Evolutionary conservation across 352 stramenopile genomes (phyloP).

Genomic region (Elongisporangium undulatum): DNA sequence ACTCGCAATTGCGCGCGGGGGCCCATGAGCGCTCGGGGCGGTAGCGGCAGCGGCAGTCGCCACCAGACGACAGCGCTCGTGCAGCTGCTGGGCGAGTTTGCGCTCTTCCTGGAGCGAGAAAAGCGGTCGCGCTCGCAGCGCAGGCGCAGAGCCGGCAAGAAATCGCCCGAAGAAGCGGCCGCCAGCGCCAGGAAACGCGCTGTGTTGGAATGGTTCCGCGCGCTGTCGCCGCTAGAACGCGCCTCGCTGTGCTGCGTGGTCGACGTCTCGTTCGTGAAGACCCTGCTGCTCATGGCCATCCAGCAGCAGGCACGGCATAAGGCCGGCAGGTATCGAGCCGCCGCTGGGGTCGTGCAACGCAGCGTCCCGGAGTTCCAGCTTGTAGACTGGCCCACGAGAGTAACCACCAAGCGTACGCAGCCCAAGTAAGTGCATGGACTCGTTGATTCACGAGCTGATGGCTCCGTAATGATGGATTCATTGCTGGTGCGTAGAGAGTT

Average conservation of each 20-base stretch:
- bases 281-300: slow-evolving; percentile 67
- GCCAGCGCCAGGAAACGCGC: slow-evolving; percentile 19
- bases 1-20: neutral
- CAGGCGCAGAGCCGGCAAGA: slow-evolving; percentile 2
- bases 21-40: neutral
- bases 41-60: neutral
- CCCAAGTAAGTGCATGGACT: neutral
- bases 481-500: slow-evolving; percentile 35
- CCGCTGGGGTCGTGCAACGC: slow-evolving; percentile 11
- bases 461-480: slow-evolving; percentile 13
- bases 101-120: slow-evolving; percentile 29
- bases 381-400: slow-evolving; percentile 10
- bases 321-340: neutral
- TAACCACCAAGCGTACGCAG: neutral
- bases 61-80: slow-evolving; percentile 18
- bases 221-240: slow-evolving; percentile 34
- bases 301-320: slow-evolving; percentile 3
- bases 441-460: neutral
- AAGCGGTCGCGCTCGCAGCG: slow-evolving; percentile 8
- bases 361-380: slow-evolving; percentile 41
- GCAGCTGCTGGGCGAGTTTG: slow-evolving; percentile 57
- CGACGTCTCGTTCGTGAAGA: slow-evolving; percentile 75
- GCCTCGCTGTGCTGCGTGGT: slow-evolving; percentile 59
- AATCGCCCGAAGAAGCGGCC: neutral
- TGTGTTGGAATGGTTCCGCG: slow-evolving; percentile 48